Evolutionary conservation across 768 basidiomycete species (phyloP).

Genomic region (Tylopilus subfusipes): DNA sequence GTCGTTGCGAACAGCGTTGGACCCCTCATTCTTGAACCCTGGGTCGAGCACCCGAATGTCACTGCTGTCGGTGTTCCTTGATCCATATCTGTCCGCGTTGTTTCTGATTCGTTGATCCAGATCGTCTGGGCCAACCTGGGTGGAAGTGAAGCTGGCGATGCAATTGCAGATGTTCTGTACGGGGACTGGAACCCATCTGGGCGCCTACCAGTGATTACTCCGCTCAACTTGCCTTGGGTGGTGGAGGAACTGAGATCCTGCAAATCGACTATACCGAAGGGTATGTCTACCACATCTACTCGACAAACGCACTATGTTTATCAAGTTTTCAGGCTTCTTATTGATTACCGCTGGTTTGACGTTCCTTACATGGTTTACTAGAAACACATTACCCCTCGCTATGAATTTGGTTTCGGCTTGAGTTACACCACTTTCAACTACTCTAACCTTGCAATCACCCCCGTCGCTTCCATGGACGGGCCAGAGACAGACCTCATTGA

Average conservation of each 20-base stretch:
- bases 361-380: conserved; percentile 20
- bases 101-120: conserved; percentile 23
- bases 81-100: conserved; percentile 13
- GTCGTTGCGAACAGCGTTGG: conserved; percentile 81
- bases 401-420: conserved; percentile 87
- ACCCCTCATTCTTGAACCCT: conserved; percentile 61
- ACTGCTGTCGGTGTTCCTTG: conserved; percentile 51
- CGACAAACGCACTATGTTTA: not conserved
- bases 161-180: conserved; percentile 73
- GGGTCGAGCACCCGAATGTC: conserved; percentile 74
- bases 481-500: conserved; percentile 34
- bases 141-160: conserved; percentile 78
- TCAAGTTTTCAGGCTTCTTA: conserved; percentile 40
- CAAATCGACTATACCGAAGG: conserved; percentile 63
- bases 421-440: conserved; percentile 84
- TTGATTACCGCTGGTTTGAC: conserved; percentile 75
- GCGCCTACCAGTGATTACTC: conserved; percentile 56
- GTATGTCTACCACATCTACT: conserved; percentile 7
- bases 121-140: conserved; percentile 50
- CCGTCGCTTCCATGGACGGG: conserved; percentile 37
- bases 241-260: conserved; percentile 28
- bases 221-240: conserved; percentile 36
- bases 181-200: conserved; percentile 75
- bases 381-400: conserved; percentile 73
- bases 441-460: conserved; percentile 48